A percentile compares a stretch with the other conserved stretches of the same genome.
These are phyloP conservation scores for Eucalyptus globulus DNA, from an alignment of 345 rosid species.

Conservation along the genomic window DNA sequence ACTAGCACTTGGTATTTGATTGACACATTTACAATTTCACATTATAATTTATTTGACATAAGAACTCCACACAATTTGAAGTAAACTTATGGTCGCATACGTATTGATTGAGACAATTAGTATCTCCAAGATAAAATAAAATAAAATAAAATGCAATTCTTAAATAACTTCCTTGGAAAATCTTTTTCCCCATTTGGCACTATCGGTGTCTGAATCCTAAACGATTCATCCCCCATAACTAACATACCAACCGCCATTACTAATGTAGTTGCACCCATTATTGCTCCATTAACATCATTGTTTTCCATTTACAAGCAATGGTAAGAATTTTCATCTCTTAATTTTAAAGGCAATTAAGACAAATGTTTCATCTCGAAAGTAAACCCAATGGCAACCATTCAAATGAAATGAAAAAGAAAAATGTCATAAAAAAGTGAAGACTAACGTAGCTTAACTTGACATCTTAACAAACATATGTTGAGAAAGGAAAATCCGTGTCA, in stretches of 20 bases:
- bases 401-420: not conserved
- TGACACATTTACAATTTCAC: not conserved
- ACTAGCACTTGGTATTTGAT: not conserved
- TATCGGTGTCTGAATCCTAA: not conserved
- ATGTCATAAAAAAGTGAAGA: not conserved
- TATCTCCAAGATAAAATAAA: too few species aligned
- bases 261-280: not conserved
- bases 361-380: not conserved
- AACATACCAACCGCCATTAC: not conserved
- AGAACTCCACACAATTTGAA: not conserved
- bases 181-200: not conserved
- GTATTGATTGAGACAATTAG: not conserved
- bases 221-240: not conserved
- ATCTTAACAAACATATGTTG: not conserved
- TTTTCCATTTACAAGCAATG: too few species aligned
- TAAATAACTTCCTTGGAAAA: not conserved
- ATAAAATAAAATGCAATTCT: not conserved
- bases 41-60: not conserved
- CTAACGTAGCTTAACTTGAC: not conserved
- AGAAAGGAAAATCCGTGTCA: not conserved
- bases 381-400: not conserved
- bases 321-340: not conserved
- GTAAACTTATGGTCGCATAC: not conserved
- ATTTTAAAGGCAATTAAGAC: not conserved
- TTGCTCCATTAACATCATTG: not conserved